Evolutionary conservation across 2,329 filamentous ascomycete genomes (phyloP).

Genomic region (Cytospora schulzeri): DNA sequence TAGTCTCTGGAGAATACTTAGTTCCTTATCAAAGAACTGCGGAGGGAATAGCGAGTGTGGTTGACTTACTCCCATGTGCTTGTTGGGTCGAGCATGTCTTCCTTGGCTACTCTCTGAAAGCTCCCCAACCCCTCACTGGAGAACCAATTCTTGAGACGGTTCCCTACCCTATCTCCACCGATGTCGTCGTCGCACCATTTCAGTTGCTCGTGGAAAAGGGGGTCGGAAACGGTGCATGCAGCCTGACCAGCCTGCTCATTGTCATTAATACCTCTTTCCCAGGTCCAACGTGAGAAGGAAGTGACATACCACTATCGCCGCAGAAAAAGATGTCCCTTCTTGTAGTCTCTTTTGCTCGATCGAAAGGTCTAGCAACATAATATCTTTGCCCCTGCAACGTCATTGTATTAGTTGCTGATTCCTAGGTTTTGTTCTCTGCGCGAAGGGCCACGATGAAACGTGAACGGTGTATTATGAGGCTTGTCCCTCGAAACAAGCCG

Average conservation of each 20-base stretch:
- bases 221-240: constrained; percentile 16
- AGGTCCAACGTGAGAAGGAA: too few species aligned
- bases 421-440: accelerated
- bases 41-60: not conserved
- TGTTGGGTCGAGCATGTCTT: constrained; percentile 8
- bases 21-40: too few species aligned
- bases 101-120: constrained; percentile 6
- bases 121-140: not conserved
- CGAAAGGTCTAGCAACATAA: constrained; percentile 10
- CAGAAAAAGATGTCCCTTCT: constrained; percentile 14
- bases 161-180: not conserved
- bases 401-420: not conserved
- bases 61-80: constrained; percentile 12
- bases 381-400: not conserved
- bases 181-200: not conserved
- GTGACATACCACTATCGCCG: constrained; percentile 8
- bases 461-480: not conserved
- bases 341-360: constrained; percentile 9
- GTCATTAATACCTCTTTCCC: not conserved
- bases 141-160: not conserved
- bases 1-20: not conserved
- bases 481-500: not conserved
- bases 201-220: not conserved
- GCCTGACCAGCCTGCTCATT: constrained; percentile 2
- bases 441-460: not conserved